These are phyloP conservation scores for Tricladium varicosporioides DNA, from an alignment of 2,329 filamentous ascomycete genomes.

Conservation along the genomic window DNA sequence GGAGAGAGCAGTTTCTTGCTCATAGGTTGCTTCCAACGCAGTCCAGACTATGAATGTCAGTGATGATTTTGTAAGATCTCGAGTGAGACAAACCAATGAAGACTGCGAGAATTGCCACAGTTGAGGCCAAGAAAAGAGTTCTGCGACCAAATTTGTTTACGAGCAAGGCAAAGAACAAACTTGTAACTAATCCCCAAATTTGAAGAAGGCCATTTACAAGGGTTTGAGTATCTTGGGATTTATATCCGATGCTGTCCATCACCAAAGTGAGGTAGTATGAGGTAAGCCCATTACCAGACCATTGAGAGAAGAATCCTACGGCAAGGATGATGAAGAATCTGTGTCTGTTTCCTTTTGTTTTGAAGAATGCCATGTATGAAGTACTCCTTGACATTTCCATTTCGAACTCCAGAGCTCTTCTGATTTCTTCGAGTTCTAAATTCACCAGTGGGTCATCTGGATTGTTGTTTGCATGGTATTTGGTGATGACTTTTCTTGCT, in stretches of 20 bases:
- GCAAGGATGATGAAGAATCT: constrained; percentile 22
- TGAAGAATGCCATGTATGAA: constrained; percentile 21
- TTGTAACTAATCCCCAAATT: constrained; percentile 24
- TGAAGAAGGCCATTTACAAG: constrained; percentile 23
- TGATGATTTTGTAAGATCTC: too few relatives aligned
- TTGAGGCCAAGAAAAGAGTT: constrained; percentile 22
- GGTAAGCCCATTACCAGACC: constrained; percentile 25
- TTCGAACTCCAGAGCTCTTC: constrained; percentile 18
- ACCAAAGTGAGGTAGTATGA: constrained; percentile 25
- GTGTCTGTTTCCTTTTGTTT: constrained; percentile 23
- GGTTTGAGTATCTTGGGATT: constrained; percentile 16
- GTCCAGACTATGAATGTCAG: constrained; percentile 15
- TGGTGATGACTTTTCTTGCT: constrained; percentile 49
- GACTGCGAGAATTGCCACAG: constrained; percentile 16
- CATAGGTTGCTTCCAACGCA: constrained; percentile 23
- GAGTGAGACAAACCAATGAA: constrained; percentile 15
- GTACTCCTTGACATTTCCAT: constrained; percentile 36
- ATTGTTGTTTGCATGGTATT: constrained; percentile 55
- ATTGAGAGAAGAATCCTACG: constrained; percentile 21
- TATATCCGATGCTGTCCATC: constrained; percentile 25
- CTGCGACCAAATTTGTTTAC: constrained; percentile 23
- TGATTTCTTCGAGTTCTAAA: constrained; percentile 38
- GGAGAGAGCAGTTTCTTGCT: constrained; percentile 6
- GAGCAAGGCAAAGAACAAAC: constrained; percentile 19
- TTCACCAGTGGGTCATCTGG: constrained; percentile 45